A percentile compares a stretch with the other conserved stretches of the same genome.
phyloP scores from a whole-genome alignment of 1,284 basidiomycete species.

The Coniferiporia weirii region DNA sequence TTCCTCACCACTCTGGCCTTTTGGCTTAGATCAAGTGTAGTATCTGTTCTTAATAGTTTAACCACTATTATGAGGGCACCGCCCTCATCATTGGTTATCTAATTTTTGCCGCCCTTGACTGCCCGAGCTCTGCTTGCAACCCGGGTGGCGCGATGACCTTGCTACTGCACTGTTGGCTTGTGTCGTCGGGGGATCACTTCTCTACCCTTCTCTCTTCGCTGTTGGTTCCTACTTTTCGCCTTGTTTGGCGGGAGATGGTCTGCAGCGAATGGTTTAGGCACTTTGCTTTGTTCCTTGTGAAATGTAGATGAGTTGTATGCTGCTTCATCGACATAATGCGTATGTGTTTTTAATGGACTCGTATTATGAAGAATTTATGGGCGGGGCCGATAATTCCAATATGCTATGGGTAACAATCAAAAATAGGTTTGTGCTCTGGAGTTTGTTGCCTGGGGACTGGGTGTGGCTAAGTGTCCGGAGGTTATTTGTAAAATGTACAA shows the following conservation, averaged over 20 bases:
- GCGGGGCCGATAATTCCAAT: too few species aligned
- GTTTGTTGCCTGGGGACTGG: too few species aligned
- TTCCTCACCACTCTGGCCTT: constrained; percentile 83
- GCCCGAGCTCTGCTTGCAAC: constrained; percentile 20
- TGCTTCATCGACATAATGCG: too few species aligned
- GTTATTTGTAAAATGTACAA: too few species aligned
- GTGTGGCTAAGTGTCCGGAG: too few species aligned
- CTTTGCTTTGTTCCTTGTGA: too few species aligned
- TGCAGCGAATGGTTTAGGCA: constrained; percentile 11
- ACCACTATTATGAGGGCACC: constrained; percentile 59
- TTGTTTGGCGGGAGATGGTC: constrained; percentile 11
- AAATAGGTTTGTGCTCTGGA: too few species aligned
- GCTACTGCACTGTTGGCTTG: constrained; percentile 19
- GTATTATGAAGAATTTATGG: too few species aligned
- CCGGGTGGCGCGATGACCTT: constrained; percentile 19
- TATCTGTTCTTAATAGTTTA: constrained; percentile 88
- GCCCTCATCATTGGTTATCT: constrained; percentile 38
- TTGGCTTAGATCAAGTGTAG: constrained; percentile 97
- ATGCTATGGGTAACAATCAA: too few species aligned
- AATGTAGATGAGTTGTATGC: too few species aligned
- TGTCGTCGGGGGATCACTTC: constrained; percentile 19
- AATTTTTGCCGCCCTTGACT: constrained; percentile 20
- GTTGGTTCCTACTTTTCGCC: constrained; percentile 7
- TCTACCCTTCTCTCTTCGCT: constrained; percentile 17
- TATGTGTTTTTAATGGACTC: too few species aligned